These are phyloP conservation scores for Akanthomyces lecanii DNA, from an alignment of 2,329 filamentous ascomycete genomes.

Conservation along the genomic window DNA sequence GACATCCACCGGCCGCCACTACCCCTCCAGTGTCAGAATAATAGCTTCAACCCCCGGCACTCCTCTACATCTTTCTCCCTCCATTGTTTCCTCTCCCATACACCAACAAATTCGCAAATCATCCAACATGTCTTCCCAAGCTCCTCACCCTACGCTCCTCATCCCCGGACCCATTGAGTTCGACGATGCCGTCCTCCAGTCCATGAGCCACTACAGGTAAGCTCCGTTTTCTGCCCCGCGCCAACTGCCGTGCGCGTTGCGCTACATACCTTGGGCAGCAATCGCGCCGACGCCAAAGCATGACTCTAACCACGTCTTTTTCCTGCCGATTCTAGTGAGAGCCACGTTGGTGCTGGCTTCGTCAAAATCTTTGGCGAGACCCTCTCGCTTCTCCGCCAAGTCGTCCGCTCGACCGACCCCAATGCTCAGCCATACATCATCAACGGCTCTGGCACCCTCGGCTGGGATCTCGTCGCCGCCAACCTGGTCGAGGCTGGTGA, in stretches of 20 bases:
- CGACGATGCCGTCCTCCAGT: conserved; percentile 90
- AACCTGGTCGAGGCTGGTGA: conserved; percentile 89
- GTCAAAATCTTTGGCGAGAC: conserved; percentile 89
- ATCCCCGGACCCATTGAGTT: conserved; percentile 98
- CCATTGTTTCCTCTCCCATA: conserved; percentile 16
- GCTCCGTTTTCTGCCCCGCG: conserved; percentile 19
- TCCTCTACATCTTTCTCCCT: conserved; percentile 20
- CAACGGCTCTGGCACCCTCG: conserved; percentile 89
- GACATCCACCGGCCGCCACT: conserved; percentile 6
- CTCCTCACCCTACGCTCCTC: conserved; percentile 68
- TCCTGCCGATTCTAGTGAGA: conserved; percentile 59
- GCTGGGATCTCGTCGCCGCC: conserved; percentile 94
- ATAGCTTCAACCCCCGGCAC: conserved; percentile 13
- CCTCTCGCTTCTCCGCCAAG: conserved; percentile 79
- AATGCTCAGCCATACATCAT: conserved; percentile 87
- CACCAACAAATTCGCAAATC: conserved; percentile 23
- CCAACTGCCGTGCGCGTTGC: background rate
- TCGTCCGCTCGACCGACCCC: conserved; percentile 86
- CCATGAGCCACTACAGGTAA: conserved; percentile 92
- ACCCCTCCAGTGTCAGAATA: conserved; percentile 18
- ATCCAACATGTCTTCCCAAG: conserved; percentile 57
- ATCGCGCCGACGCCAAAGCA: background rate
- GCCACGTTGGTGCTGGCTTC: conserved; percentile 85
- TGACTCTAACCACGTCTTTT: background rate
- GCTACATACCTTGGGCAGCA: background rate